These are phyloP conservation scores for Cladobotryum protrusum DNA, from an alignment of 2,329 filamentous ascomycete genomes.

Conservation along the genomic window DNA sequence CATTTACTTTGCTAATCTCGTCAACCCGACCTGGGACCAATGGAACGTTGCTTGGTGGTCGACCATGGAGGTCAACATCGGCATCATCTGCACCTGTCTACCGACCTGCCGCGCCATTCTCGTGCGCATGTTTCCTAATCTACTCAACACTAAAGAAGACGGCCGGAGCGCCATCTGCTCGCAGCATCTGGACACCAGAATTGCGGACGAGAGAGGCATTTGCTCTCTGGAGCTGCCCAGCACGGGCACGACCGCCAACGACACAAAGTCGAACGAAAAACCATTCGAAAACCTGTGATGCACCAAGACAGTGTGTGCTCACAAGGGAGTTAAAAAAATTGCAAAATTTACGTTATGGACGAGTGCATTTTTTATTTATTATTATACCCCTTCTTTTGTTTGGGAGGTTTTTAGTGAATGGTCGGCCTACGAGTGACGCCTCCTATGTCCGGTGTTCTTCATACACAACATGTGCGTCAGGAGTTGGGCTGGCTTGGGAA, in stretches of 20 bases:
- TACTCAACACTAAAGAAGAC: neutral
- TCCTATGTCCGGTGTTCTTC: too few relatives aligned
- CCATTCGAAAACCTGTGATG: neutral
- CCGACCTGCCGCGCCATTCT: conserved; percentile 27
- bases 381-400: too few relatives aligned
- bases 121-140: conserved; percentile 19
- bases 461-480: too few relatives aligned
- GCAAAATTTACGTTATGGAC: too few relatives aligned
- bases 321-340: too few relatives aligned
- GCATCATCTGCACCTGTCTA: conserved; percentile 31
- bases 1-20: conserved; percentile 21
- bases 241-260: neutral
- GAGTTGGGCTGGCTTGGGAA: too few relatives aligned
- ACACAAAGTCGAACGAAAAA: neutral
- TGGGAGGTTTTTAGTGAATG: too few relatives aligned
- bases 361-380: too few relatives aligned
- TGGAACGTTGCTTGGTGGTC: conserved; percentile 28
- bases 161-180: neutral
- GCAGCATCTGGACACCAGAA: too few relatives aligned
- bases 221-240: conserved; percentile 1
- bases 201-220: neutral
- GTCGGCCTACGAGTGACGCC: too few relatives aligned
- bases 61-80: conserved; percentile 29
- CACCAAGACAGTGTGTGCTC: too few relatives aligned
- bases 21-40: conserved; percentile 26